Base-by-base conservation (phyloP, 208 protist genomes). In the Leishmania tarentolae region DNA sequence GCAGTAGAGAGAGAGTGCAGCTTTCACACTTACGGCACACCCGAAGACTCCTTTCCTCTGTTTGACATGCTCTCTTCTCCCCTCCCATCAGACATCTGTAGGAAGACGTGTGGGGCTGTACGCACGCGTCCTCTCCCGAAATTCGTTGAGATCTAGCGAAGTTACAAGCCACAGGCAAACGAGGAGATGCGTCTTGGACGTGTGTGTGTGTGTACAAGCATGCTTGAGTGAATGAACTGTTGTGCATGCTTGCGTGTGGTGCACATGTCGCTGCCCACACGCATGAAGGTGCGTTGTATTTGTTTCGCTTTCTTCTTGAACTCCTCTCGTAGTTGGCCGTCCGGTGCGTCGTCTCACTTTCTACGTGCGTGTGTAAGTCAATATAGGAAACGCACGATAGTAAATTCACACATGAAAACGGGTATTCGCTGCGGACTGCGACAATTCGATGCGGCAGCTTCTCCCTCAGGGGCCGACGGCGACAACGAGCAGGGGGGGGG, bases 91-190 rank as follows among this genome's bases (percentile, higher is more conserved):
- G 19, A n/a, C 8, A 8, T 73, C 53, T 73, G 40, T 73, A 73
- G 69, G 69, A 53, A 52, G 69, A 52, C 0, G 40, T 5, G 11
- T 50, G 69, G 44, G 69, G 24, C 69, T 73, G 61, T 21, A 4
- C 31, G n/a, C 40, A 37, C n/a, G 66, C 69, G 44, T 80, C 28
- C 56, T 65, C 66, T 57, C 77, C n/a, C 52, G 24, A 76, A n/a
- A 35, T 40, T 42, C 72, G 19, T 70, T 37, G 42, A 24, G 37
- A 84, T 66, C 68, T 72, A 80, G 46, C 65, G 69, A 52, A 52
- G 37, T 21, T 31, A 44, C 9, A 73, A 21, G 9, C 69, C 37
- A 31, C 44, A 21, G 69, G 46, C 40, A 73, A 73, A 50, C 44
- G 44, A 37, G 66, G 68, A 44, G 24, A 52, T 28, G 13, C 46